Conservation (phyloP, 2,329 filamentous ascomycete species). For the Ophiocordyceps australis region DNA sequence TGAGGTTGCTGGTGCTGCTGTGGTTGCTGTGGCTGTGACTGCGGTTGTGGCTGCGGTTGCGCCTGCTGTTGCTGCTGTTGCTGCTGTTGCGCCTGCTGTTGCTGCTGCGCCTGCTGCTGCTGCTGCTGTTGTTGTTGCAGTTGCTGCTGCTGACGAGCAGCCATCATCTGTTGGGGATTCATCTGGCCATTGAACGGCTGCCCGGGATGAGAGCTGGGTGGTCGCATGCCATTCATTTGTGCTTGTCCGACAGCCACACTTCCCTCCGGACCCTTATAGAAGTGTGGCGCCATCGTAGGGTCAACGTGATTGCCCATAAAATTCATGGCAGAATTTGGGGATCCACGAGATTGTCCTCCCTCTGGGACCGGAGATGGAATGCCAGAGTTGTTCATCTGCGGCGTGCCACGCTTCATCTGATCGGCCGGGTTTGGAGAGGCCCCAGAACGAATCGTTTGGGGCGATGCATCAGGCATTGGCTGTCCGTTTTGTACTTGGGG, state of each 20-base stretch:
- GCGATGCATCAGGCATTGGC: conserved; percentile 51
- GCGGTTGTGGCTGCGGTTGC: conserved; percentile 17
- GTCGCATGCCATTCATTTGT: conserved; percentile 50
- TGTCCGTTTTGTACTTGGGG: conserved; percentile 42
- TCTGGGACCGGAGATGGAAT: conserved; percentile 58
- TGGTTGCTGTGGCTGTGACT: conserved; percentile 12
- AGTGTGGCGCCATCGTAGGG: conserved; percentile 38
- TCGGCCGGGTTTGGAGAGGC: conserved; percentile 63
- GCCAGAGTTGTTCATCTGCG: conserved; percentile 50
- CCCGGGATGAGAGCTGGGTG: conserved; percentile 48
- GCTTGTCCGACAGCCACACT: conserved; percentile 30
- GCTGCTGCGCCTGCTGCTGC: conserved; percentile 10
- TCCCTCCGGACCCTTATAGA: conserved; percentile 37
- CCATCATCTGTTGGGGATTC: conserved; percentile 43
- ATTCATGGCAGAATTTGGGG: conserved; percentile 41
- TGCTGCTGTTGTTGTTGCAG: conserved; percentile 16
- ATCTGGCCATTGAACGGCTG: conserved; percentile 39
- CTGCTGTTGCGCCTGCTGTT: conserved; percentile 16
- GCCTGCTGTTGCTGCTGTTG: conserved; percentile 6
- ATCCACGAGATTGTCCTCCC: conserved; percentile 45
- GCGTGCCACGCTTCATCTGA: conserved; percentile 62
- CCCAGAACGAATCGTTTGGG: conserved; percentile 47
- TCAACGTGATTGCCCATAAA: conserved; percentile 48
- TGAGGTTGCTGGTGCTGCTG: conserved; percentile 10
- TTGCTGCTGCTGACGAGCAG: conserved; percentile 19